Evolutionary conservation across 768 basidiomycete genomes (phyloP), one percentile per base, ranked within the genome.

Genomic region (Trametes cinnabarina): DNA sequence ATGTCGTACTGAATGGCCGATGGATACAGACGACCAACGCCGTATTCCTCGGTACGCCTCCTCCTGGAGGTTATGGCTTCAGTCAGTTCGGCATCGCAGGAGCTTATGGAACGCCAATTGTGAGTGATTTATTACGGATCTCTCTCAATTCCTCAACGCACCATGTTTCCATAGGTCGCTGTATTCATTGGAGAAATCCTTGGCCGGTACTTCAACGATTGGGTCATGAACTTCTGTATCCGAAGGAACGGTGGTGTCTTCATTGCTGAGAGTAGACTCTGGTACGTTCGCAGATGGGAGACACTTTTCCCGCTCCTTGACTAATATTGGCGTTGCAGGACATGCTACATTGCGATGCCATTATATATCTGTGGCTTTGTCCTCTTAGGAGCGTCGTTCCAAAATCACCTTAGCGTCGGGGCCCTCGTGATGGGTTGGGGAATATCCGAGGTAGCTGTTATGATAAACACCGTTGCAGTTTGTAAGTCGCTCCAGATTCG

Each of bases 341-440:
- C 82, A 1, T 82, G 79, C 62, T 87, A 87, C 64, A 66, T 84
- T 41, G 86, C 81, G 0, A 66, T 86, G 11, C 78, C 79, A 1
- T 69, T 87, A n/a, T 86, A 82, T 66, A 73, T 88, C 47, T 79
- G 75, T 43, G 86, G 86, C 3, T 86, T 86, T 63, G 72, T 86
- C 37, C 67, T 80, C 0, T 73, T 88, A 4, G 86, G 85, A 5
- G 79, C 77, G 0, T 70, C 79, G 4, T 69, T 86, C 47, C 76
- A 86, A 65, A 78, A 81, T 17, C 80, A 82, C 57, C 70, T 83
- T 0, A 74, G 73, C 30, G 68, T 79, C n/a, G 81, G 74, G 3
- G 82, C 79, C 1, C 65, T 87, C 25, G 74, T 87, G 51, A 80
- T 87, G 71, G 86, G 86, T 15, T 88, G 87, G 87, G 84, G 82